phyloP scores from a whole-genome alignment of 768 basidiomycete species.

The Boletales sp. region DNA sequence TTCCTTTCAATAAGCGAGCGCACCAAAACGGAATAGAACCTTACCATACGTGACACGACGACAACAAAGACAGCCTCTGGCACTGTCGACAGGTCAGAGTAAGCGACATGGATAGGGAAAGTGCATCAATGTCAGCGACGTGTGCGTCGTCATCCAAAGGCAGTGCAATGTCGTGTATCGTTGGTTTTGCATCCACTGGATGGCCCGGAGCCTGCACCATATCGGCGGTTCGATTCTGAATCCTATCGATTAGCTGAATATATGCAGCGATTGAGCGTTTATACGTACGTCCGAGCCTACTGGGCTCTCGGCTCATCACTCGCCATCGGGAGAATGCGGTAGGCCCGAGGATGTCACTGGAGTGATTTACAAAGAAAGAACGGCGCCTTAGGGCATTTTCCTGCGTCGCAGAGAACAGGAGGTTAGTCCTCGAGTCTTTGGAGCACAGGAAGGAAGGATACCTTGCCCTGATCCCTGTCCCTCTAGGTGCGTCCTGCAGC shows the following conservation, averaged over 20 bases:
- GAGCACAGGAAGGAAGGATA: constrained; percentile 13
- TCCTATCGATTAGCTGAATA: constrained; percentile 11
- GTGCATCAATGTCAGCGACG: neutral
- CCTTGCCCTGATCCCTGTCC: constrained; percentile 25
- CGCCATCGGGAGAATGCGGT: constrained; percentile 20
- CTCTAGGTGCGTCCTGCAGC: neutral
- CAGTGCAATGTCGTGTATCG: constrained; percentile 21
- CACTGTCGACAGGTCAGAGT: neutral
- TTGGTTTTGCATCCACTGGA: constrained; percentile 7
- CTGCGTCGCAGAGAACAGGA: neutral
- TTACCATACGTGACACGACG: constrained; percentile 1
- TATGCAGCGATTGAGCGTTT: constrained; percentile 9
- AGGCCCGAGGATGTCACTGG: neutral
- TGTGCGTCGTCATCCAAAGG: constrained; percentile 13
- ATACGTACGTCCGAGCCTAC: constrained; percentile 2
- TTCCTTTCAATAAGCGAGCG: constrained; percentile 3
- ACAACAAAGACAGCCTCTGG: too few relatives aligned
- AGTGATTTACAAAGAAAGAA: neutral
- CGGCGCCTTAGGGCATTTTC: neutral
- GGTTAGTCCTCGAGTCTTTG: constrained; percentile 9
- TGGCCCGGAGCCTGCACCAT: neutral
- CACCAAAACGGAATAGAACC: neutral
- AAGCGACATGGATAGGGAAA: neutral
- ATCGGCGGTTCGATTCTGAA: neutral
- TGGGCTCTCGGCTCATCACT: constrained; percentile 13